phyloP scores from a whole-genome alignment of 1,139 yeast genomes.

The Maudiozyma humilis region DNA sequence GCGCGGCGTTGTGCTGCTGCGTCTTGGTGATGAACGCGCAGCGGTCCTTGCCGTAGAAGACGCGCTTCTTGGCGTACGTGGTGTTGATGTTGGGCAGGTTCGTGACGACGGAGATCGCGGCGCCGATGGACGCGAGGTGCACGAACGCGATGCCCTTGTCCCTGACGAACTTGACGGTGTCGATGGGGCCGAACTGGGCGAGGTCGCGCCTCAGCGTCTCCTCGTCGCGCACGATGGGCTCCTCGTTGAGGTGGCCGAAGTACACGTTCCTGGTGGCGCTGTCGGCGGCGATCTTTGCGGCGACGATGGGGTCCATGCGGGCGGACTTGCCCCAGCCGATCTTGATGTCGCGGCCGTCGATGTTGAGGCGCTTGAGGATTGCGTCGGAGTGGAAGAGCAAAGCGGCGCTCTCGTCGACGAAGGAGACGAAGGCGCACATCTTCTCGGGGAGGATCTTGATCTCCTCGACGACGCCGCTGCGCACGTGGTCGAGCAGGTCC shows the following conservation, averaged over 20 bases:
- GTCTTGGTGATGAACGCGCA: constrained; percentile 81
- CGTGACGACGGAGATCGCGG: constrained; percentile 79
- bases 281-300: constrained; percentile 68
- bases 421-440: constrained; percentile 46
- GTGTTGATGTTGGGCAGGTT: constrained; percentile 49
- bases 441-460: constrained; percentile 47
- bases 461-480: constrained; percentile 84
- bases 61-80: constrained; percentile 54
- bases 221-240: constrained; percentile 19
- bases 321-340: constrained; percentile 78
- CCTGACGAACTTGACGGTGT: constrained; percentile 64
- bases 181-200: constrained; percentile 69
- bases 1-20: constrained; percentile 96
- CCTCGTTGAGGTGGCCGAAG: constrained; percentile 51
- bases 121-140: constrained; percentile 73
- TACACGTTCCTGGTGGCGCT: constrained; percentile 91
- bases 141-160: constrained; percentile 80
- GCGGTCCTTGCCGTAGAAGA: constrained; percentile 83
- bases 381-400: constrained; percentile 54
- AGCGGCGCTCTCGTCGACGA: constrained; percentile 47
- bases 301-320: constrained; percentile 59
- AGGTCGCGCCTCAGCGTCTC: constrained; percentile 54
- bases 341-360: constrained; percentile 46
- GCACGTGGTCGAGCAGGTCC: constrained; percentile 79
- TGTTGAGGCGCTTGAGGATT: constrained; percentile 40